Evolutionary conservation across 108 stramenopile genomes (phyloP), one percentile per base, ranked within the genome.

Genomic region (Hondaea fermentalgiana): DNA sequence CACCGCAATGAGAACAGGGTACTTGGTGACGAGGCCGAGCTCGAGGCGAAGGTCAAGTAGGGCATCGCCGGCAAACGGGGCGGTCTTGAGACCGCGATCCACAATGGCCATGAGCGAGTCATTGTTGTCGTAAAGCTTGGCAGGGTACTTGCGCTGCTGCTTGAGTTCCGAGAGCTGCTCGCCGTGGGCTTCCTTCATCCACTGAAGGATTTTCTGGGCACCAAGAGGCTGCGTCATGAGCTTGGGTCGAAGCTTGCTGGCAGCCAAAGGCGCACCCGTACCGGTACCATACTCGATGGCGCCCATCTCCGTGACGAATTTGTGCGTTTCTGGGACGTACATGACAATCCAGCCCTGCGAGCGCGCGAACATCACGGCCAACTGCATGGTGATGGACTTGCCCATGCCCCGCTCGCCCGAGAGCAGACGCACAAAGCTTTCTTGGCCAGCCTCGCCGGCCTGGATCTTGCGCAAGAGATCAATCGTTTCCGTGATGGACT

Each of bases 341-440:
- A 90, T 14, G 5, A 29, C 47, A 45, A 90, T 42, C 90, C 90
- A 90, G 90, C 72, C 88, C 42, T 57, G 19, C 58, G 42, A 25
- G 28, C 90, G 90, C 21, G 90, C 90, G 25, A 21, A 57, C 47
- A 21, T 6, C 19, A 90, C 71, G 58, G 49, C 69, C 10, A 58
- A 2, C 17, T 23, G 5, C 44, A 90, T 59, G 35, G 88, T 42
- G 16, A 60, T 25, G 72, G 47, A 42, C 90, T 90, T 90, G 69
- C 90, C 90, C 25, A 45, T 49, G 88, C 88, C 90, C 17, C 90
- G 90, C 19, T 58, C 57, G 57, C 90, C 90, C 64, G 72, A 72
- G 44, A 90, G 51, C 64, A 90, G 10, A 59, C 87, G 55, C 76
- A 23, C 76, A 53, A 16, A 43, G 43, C 51, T 53, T 21, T 21